Evolutionary conservation across 176 grass and related monocot genomes (phyloP).

Genomic region (Bromus sterilis): DNA sequence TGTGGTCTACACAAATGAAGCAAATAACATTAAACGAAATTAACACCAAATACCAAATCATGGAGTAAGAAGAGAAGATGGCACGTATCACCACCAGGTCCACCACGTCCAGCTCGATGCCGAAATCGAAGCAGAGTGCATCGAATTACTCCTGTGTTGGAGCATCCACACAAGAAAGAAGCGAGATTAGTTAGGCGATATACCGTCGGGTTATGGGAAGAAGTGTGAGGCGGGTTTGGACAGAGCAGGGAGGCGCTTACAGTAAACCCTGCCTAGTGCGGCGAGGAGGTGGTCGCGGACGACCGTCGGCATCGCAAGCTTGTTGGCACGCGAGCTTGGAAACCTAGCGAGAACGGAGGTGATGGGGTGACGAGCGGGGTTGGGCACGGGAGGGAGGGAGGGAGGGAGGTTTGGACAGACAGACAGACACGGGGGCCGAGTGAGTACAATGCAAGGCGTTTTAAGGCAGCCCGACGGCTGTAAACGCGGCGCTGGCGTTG

Average conservation of each 20-base stretch:
- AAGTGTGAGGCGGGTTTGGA: neutral
- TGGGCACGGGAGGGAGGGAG: too few relatives aligned
- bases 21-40: neutral
- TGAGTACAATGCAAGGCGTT: too few relatives aligned
- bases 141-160: constrained; percentile 85
- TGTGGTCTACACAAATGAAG: constrained; percentile 41
- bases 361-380: neutral
- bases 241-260: constrained; percentile 11
- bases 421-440: too few relatives aligned
- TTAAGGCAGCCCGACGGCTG: too few relatives aligned
- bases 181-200: neutral
- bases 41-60: neutral
- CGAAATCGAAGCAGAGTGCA: constrained; percentile 78
- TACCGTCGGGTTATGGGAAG: neutral
- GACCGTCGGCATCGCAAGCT: constrained; percentile 50
- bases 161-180: neutral
- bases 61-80: neutral
- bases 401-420: too few relatives aligned
- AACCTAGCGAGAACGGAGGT: neutral
- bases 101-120: constrained; percentile 98
- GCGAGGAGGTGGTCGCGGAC: constrained; percentile 60
- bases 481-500: too few relatives aligned
- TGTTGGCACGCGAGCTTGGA: neutral
- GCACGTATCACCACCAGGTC: neutral
- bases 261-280: constrained; percentile 45